Conservation (phyloP, 495 filamentous ascomycete genomes). For the Antarctomyces pellizariae region DNA sequence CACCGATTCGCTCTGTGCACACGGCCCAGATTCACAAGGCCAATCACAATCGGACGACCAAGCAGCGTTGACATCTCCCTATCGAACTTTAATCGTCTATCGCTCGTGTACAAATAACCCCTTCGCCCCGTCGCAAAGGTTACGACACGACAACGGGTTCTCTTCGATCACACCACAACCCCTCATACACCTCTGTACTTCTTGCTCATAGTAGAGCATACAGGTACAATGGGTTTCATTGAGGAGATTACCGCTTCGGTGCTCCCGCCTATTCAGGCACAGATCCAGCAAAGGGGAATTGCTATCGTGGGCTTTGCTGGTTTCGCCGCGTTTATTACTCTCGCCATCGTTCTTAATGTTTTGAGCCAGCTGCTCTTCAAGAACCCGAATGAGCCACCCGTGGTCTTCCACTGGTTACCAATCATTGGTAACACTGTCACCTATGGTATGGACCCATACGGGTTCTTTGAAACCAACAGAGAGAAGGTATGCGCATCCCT, state of each 20-base stretch:
- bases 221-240: conserved; percentile 23
- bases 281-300: conserved; percentile 19
- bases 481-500: conserved; percentile 30
- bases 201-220: no score
- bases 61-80: no score
- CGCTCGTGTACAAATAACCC: no score
- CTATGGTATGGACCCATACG: conserved; percentile 68
- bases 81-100: no score
- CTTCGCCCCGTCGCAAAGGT: no score
- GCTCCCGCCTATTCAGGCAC: conserved; percentile 21
- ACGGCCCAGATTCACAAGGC: no score
- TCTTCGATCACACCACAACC: no score
- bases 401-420: conserved; percentile 72
- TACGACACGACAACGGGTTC: no score
- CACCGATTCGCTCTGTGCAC: no score
- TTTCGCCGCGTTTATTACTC: conserved; percentile 19
- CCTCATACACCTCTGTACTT: no score
- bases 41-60: no score
- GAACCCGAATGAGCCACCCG: conserved; percentile 48
- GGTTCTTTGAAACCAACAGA: conserved; percentile 47
- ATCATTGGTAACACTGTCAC: conserved; percentile 54
- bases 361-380: conserved; percentile 42
- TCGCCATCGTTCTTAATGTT: conserved; percentile 41
- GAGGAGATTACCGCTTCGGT: conserved; percentile 21
- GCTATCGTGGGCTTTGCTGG: conserved; percentile 16